Base-by-base conservation (phyloP, 306 rosid genomes). In the Casuarina equisetifolia region DNA sequence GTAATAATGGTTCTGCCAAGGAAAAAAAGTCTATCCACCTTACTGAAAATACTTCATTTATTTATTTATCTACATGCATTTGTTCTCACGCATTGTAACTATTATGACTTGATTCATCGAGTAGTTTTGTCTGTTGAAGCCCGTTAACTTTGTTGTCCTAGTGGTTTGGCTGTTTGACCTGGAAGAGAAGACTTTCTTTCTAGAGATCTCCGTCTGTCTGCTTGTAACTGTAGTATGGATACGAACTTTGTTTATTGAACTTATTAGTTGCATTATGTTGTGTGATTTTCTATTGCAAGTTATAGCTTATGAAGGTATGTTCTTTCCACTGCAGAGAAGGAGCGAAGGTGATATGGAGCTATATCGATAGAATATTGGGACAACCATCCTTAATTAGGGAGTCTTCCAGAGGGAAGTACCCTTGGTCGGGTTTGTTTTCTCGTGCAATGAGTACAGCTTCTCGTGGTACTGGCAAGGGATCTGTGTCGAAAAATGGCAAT, bases 261-360 rank as follows among this genome's bases (percentile, higher is more conserved):
- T 7, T 48, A 16, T 61, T 75, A 66, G 70, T 64, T 66, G 15
- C 76, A 10, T 59, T 81, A 48, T 40, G 1, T 61, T 67, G 54
- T 74, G n/a, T 54, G 4, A 42, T 62, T 67, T 57, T 76, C 79
- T 73, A 0, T 59, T 51, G 66, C 54, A 40, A 63, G 13, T 68
- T 67, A 44, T 79, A 49, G 62, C 79, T 78, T 75, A 67, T 62
- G 72, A 75, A 49, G 9, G 42, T 62, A 36, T 39, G 68, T 50
- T 82, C 83, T 74, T 43, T 74, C 83, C 49, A 53, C 70, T 81
- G 76, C 88, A 96, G 99, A 86, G 99, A 96, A 90, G 99, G 99
- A 85, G 97, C 99, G 32, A 87, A 86, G 52, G 99, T 96, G 87
- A 85, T 96, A 78, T 92, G 99, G 99, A 93, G 99, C 81, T 96